Evolutionary conservation across 805 yeast genomes (phyloP), one percentile per base, ranked within the genome.

Genomic region (Starmerella bacillaris): DNA sequence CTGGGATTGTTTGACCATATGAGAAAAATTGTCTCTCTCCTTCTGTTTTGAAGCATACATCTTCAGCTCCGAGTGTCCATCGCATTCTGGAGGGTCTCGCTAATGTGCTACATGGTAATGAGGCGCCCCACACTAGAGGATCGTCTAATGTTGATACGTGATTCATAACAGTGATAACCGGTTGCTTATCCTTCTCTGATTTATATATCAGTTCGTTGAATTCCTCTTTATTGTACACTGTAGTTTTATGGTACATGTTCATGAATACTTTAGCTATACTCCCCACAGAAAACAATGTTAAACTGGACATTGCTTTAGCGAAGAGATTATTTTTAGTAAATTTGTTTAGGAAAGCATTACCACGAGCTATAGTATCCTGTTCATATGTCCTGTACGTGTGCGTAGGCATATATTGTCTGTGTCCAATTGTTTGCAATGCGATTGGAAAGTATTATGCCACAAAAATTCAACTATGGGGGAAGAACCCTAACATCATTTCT

Each of bases 41-140:
- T 31, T 40, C 35, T 36, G 37, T 46, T 27, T 39, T 44, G 56
- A 89, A 86, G 52, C 96, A 86, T 27, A 86, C 70, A 53, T 89
- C 84, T 34, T 75, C 70, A 8, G 98, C 98, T 0, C 92, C 98
- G 37, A 89, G 62, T 4, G 94, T 84, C 96, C 96, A 86, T 49
- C 98, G 65, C 36, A 82, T 70, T 35, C 69, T 66, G 42, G 72
- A 77, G 14, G 78, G 58, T 37, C 71, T 68, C 11, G 60, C 55
- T 45, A 70, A 77, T 45, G 68, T 69, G n/a, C 31, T n/a, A 26
- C 70, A 63, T 68, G 74, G 65, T 0, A 95, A 94, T 38, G 84
- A 61, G 24, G 77, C 68, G 0, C 92, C 93, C 79, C 92, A 86
- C 30, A 80, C 59, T 24, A 78, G 65, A 0, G 98, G 98, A 50